Conservation (phyloP, 768 basidiomycete genomes). For the Neoboletus subvelutipes region DNA sequence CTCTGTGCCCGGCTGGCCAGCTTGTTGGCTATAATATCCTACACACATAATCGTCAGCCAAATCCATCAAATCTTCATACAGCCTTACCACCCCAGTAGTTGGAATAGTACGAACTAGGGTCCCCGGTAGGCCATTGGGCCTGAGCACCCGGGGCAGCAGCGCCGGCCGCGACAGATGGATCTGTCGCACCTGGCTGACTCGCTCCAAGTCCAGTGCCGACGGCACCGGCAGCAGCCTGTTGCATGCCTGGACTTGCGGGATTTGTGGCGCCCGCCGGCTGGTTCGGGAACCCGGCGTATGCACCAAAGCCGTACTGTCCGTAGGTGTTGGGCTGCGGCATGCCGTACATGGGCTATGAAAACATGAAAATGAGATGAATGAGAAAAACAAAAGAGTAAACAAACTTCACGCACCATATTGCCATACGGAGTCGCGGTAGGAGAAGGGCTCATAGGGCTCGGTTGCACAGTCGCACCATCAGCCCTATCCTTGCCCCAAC, state of each 20-base stretch:
- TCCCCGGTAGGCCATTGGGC: conserved; percentile 78
- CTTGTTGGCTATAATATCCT: conserved; percentile 86
- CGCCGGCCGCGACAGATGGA: conserved; percentile 45
- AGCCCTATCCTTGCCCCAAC: conserved; percentile 96
- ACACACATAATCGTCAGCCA: conserved; percentile 14
- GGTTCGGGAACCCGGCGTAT: conserved; percentile 69
- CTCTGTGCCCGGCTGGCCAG: conserved; percentile 55
- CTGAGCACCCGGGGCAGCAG: conserved; percentile 58
- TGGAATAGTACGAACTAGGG: conserved; percentile 72
- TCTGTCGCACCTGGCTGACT: conserved; percentile 59
- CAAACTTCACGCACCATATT: conserved; percentile 56
- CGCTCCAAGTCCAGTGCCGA: conserved; percentile 54
- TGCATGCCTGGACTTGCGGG: conserved; percentile 45
- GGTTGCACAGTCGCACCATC: conserved; percentile 61
- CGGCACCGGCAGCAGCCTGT: conserved; percentile 56
- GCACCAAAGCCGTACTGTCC: conserved; percentile 73
- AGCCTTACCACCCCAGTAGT: conserved; percentile 78
- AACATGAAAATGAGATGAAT: not conserved
- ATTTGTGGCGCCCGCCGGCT: conserved; percentile 49
- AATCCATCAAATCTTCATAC: not conserved
- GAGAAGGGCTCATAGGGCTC: conserved; percentile 58
- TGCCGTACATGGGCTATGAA: conserved; percentile 80
- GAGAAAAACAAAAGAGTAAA: not conserved
- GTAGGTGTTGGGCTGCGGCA: conserved; percentile 80
- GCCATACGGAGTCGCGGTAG: conserved; percentile 64